These are phyloP conservation scores for Neonectria hederae DNA, from an alignment of 2,329 filamentous ascomycete species.

Conservation along the genomic window DNA sequence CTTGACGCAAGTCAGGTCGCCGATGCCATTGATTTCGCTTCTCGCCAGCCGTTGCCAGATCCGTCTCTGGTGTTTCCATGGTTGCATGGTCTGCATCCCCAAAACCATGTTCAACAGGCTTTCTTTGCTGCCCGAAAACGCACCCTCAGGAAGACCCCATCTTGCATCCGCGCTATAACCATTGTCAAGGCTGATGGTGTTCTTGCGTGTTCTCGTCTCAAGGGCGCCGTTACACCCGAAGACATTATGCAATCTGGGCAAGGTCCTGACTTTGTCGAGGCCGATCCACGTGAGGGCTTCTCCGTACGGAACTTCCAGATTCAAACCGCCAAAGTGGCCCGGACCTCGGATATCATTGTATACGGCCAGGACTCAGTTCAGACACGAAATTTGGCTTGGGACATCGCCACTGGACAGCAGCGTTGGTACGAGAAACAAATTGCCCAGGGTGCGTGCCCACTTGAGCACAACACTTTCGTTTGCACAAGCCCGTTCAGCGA, in stretches of 20 bases:
- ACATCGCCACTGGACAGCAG: conserved; percentile 79
- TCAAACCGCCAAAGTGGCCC: conserved; percentile 86
- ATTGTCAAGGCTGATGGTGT: conserved; percentile 91
- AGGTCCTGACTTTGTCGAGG: conserved; percentile 75
- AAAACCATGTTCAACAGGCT: conserved; percentile 86
- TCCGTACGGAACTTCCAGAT: conserved; percentile 98
- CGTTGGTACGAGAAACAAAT: conserved; percentile 76
- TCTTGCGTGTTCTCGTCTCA: conserved; percentile 76
- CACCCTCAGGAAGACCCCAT: conserved; percentile 71
- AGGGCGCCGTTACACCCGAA: conserved; percentile 84
- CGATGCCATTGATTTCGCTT: conserved; percentile 77
- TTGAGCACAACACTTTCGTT: conserved; percentile 87
- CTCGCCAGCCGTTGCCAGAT: conserved; percentile 84
- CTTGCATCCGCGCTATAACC: conserved; percentile 82
- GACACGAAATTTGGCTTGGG: conserved; percentile 71
- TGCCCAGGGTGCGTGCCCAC: conserved; percentile 61
- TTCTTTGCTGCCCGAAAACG: conserved; percentile 87
- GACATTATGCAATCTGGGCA: conserved; percentile 73
- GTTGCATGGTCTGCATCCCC: conserved; percentile 90
- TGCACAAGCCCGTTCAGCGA: conserved; percentile 70
- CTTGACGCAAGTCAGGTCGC: conserved; percentile 75
- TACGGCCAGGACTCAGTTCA: conserved; percentile 79
- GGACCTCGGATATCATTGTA: conserved; percentile 90
- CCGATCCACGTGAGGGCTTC: conserved; percentile 89
- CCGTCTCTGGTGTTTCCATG: conserved; percentile 92